phyloP scores from a whole-genome alignment of 768 basidiomycete genomes.

The Lactifluus pinguis region DNA sequence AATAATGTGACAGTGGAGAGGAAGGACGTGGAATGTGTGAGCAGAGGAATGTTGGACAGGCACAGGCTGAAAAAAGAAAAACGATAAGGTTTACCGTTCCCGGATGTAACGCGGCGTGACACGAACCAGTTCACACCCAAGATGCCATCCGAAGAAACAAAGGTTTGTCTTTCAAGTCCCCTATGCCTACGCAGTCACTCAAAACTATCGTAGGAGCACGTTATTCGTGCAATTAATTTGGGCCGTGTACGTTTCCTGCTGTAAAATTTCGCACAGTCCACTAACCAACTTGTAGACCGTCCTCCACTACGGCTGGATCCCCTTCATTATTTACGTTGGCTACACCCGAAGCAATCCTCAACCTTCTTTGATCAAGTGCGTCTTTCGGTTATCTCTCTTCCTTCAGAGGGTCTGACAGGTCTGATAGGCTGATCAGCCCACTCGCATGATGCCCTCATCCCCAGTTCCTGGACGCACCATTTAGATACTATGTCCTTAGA shows the following conservation, averaged over 20 bases:
- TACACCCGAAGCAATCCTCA: constrained; percentile 90
- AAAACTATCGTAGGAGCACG: constrained; percentile 52
- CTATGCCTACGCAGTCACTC: neutral
- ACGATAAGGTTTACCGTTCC: no score
- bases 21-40: neutral
- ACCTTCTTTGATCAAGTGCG: constrained; percentile 94
- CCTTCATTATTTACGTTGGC: constrained; percentile 91
- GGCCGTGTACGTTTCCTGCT: constrained; percentile 49
- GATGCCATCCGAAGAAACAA: constrained; percentile 91
- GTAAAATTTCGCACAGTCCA: neutral
- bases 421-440: constrained; percentile 78
- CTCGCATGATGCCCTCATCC: constrained; percentile 55
- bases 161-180: constrained; percentile 39
- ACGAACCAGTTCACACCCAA: no score
- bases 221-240: constrained; percentile 71
- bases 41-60: no score
- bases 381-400: constrained; percentile 18
- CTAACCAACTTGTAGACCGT: constrained; percentile 49
- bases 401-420: neutral
- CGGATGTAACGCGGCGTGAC: no score
- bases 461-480: neutral
- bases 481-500: constrained; percentile 14
- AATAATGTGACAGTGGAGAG: neutral
- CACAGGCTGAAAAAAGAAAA: no score
- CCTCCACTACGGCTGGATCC: constrained; percentile 94